phyloP scores from a whole-genome alignment of 78 protist species.

The Dictyostelium discoideum region DNA sequence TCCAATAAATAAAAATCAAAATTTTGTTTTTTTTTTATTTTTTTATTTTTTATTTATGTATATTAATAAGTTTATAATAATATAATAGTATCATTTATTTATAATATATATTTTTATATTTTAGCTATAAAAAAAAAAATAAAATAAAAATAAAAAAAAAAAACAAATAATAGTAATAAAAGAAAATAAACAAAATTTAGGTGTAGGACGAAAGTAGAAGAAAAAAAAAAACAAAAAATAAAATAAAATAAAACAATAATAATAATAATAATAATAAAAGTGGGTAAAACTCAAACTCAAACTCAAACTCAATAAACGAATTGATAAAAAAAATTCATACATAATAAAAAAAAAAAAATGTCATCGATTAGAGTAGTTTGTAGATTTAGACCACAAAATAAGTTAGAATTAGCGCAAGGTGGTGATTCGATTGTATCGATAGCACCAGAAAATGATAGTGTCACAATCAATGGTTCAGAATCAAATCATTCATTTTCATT shows the following conservation, averaged over 20 bases:
- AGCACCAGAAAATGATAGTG: conserved; percentile 28
- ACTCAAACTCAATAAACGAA: not conserved
- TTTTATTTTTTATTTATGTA: not conserved
- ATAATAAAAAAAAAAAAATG: not conserved
- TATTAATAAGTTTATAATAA: not conserved
- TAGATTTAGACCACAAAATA: conserved; percentile 89
- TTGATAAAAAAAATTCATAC: not conserved
- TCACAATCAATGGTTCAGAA: conserved; percentile 24
- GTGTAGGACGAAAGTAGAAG: not conserved
- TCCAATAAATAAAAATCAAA: not conserved
- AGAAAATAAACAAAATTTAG: not conserved
- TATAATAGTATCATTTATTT: not conserved
- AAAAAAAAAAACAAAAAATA: conserved; percentile 15
- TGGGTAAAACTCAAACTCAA: not conserved
- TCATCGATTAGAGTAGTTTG: conserved; percentile 86
- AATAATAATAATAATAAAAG: not conserved
- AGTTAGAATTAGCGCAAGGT: conserved; percentile 59
- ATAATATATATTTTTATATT: too few species aligned
- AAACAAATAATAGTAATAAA: conserved; percentile 18
- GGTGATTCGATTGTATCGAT: conserved; percentile 46
- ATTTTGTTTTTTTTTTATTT: too few species aligned
- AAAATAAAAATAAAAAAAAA: not conserved
- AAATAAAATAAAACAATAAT: too few species aligned
- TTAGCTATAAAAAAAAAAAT: not conserved
- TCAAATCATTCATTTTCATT: conserved; percentile 80